phyloP scores from a whole-genome alignment of 1,284 basidiomycete species.

The Agroathelia rolfsii region DNA sequence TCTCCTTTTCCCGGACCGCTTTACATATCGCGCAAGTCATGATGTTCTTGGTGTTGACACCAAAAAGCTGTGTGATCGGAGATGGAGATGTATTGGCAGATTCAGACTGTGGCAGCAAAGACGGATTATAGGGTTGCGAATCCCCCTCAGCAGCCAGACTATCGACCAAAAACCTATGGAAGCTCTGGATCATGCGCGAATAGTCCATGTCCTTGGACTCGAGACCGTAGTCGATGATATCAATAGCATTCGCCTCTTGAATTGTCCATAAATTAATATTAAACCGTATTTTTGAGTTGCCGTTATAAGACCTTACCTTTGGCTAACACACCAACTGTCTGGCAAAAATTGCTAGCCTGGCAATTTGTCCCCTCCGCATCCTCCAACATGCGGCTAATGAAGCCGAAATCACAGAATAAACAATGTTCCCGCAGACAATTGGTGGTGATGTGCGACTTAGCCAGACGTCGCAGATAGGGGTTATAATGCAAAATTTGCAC shows the following conservation, averaged over 20 bases:
- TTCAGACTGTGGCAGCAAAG: slow-evolving; percentile 24
- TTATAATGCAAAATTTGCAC: slow-evolving; percentile 88
- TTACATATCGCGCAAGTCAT: slow-evolving; percentile 75
- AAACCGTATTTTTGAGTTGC: background rate
- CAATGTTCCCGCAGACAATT: slow-evolving; percentile 87
- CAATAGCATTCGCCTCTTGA: slow-evolving; percentile 67
- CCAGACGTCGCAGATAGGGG: slow-evolving; percentile 68
- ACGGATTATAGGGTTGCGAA: slow-evolving; percentile 48
- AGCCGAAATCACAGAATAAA: slow-evolving; percentile 91
- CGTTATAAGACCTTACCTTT: slow-evolving; percentile 46
- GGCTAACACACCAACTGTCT: slow-evolving; percentile 74
- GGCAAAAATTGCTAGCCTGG: slow-evolving; percentile 94
- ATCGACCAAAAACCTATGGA: slow-evolving; percentile 91
- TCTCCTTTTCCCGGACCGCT: slow-evolving; percentile 59
- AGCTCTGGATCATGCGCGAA: slow-evolving; percentile 84
- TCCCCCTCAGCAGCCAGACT: slow-evolving; percentile 66
- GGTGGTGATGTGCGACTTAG: slow-evolving; percentile 86
- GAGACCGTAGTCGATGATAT: slow-evolving; percentile 83
- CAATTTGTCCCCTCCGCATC: slow-evolving; percentile 93
- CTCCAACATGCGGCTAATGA: slow-evolving; percentile 91
- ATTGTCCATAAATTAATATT: slow-evolving; percentile 9
- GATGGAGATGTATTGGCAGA: slow-evolving; percentile 26
- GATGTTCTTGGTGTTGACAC: slow-evolving; percentile 65
- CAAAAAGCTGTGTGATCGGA: slow-evolving; percentile 75
- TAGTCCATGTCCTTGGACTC: slow-evolving; percentile 68